phyloP scores from a whole-genome alignment of 192 early-diverging fungal species.

The Linnemannia hyalina region DNA sequence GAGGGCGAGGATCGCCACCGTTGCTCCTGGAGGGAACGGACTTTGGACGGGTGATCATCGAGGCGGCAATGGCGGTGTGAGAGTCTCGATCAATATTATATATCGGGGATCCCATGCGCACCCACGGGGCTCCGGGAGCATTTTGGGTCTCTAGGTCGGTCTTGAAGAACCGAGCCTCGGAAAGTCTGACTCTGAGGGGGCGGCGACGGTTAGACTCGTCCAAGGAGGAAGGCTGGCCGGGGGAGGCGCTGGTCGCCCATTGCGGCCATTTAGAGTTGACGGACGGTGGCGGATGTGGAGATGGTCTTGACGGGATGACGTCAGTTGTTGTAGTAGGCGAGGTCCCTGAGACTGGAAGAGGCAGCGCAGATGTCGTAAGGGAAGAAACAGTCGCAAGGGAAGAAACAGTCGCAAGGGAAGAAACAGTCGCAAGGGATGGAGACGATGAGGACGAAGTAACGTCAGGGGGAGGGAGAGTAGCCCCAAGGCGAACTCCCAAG shows the following conservation, averaged over 20 bases:
- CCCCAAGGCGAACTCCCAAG: background rate
- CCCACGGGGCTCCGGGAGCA: background rate
- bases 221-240: background rate
- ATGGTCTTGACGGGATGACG: background rate
- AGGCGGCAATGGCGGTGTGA: constrained; percentile 29
- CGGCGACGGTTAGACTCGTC: background rate
- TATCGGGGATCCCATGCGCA: constrained; percentile 16
- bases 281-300: too few relatives aligned
- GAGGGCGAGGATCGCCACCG: background rate
- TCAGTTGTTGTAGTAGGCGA: background rate
- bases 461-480: background rate
- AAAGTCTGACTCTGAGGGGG: background rate
- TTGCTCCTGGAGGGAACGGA: background rate
- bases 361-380: background rate
- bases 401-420: background rate
- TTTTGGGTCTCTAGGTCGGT: constrained; percentile 1
- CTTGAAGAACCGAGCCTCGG: background rate
- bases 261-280: background rate
- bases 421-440: background rate
- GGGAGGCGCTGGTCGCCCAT: background rate
- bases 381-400: background rate
- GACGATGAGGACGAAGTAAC: background rate
- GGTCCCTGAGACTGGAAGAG: background rate
- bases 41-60: constrained; percentile 21
- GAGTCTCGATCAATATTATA: constrained; percentile 21